These are phyloP conservation scores for Beauveria medogensis DNA, from an alignment of 2,329 filamentous ascomycete genomes.

Conservation along the genomic window DNA sequence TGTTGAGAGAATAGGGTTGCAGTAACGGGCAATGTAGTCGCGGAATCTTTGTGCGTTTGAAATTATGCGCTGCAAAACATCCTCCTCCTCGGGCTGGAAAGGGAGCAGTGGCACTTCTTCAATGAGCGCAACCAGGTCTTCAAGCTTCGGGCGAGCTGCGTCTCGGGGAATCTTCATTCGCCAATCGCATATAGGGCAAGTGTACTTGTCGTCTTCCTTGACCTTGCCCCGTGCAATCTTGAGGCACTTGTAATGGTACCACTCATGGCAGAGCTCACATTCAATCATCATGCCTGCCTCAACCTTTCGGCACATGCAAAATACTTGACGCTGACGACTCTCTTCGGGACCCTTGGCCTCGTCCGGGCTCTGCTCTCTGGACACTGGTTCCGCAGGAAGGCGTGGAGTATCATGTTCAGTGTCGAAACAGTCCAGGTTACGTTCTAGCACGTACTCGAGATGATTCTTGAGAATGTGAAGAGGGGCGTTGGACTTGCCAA, in stretches of 20 bases:
- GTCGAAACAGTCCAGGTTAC: conserved; percentile 88
- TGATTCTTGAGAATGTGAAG: conserved; percentile 92
- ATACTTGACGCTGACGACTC: conserved; percentile 66
- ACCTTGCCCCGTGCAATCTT: conserved; percentile 97
- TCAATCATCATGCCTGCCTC: conserved; percentile 99
- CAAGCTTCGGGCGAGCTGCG: conserved; percentile 87
- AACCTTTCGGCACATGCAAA: conserved; percentile 88
- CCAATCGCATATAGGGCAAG: conserved; percentile 96
- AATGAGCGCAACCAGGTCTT: conserved; percentile 77
- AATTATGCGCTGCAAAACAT: conserved; percentile 77
- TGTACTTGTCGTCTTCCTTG: conserved; percentile 97
- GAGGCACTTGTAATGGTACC: conserved; percentile 97
- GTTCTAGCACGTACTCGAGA: conserved; percentile 85
- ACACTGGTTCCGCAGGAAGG: conserved; percentile 84
- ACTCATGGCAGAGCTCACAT: conserved; percentile 95
- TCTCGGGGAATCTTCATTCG: conserved; percentile 94
- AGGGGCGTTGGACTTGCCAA: conserved; percentile 95
- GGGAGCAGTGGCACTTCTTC: conserved; percentile 74
- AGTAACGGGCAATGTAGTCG: conserved; percentile 70
- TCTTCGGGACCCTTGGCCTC: conserved; percentile 51
- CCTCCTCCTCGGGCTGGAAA: conserved; percentile 94
- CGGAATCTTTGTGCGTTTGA: conserved; percentile 78
- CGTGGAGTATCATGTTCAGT: conserved; percentile 75
- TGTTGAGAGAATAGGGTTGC: conserved; percentile 72
- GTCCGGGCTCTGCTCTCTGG: conserved; percentile 62